phyloP scores from a whole-genome alignment of 2,329 filamentous ascomycete species.

The Pseudogymnoascus sp. region DNA sequence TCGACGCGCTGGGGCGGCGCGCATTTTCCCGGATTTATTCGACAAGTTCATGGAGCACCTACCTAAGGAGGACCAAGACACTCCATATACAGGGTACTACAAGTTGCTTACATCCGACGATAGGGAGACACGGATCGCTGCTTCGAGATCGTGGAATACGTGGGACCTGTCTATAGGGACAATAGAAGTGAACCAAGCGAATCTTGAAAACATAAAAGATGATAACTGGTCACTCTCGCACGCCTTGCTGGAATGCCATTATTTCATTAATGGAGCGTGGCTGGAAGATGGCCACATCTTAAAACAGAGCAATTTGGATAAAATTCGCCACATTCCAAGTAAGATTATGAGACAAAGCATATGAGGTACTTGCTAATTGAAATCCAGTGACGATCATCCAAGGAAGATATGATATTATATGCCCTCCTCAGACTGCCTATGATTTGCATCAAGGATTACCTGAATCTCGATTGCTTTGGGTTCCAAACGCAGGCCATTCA shows the following conservation, averaged over 20 bases:
- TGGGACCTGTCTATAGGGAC: slow-evolving; percentile 29
- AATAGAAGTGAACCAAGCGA: slow-evolving; percentile 20
- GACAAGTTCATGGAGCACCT: slow-evolving; percentile 14
- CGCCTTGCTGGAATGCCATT: slow-evolving; percentile 36
- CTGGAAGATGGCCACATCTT: slow-evolving; percentile 34
- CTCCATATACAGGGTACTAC: slow-evolving; percentile 32
- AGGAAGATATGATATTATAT: slow-evolving; percentile 38
- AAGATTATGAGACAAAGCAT: slow-evolving; percentile 11
- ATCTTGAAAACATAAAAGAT: slow-evolving; percentile 25
- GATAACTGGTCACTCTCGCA: slow-evolving; percentile 28
- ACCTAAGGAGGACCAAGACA: slow-evolving; percentile 30
- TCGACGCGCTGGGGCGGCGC: slow-evolving; percentile 17
- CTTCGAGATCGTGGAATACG: slow-evolving; percentile 30
- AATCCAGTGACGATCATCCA: slow-evolving; percentile 32
- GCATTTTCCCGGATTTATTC: slow-evolving; percentile 29
- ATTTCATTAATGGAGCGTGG: slow-evolving; percentile 34
- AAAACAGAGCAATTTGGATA: slow-evolving; percentile 26
- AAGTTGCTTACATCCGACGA: slow-evolving; percentile 32
- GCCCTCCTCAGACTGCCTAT: slow-evolving; percentile 35
- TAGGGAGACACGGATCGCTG: slow-evolving; percentile 16
- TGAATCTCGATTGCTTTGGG: neutral
- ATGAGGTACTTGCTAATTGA: neutral
- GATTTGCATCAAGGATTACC: slow-evolving; percentile 38
- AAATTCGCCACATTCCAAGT: slow-evolving; percentile 30
- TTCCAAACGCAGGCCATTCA: slow-evolving; percentile 6